Evolutionary conservation across 371 early-diverging fungal genomes (phyloP).

Genomic region (Circinella minor): DNA sequence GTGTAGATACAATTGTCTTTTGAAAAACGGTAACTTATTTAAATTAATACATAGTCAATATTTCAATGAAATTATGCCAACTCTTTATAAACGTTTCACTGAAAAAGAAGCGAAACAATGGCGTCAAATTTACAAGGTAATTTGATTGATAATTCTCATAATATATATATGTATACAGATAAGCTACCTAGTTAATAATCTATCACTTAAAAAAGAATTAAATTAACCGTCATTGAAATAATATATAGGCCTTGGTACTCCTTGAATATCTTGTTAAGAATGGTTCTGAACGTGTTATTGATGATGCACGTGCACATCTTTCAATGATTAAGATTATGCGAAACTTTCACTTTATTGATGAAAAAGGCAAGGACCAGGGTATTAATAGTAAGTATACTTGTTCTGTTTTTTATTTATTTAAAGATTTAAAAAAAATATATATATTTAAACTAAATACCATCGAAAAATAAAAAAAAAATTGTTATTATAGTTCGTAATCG

Average conservation of each 20-base stretch:
- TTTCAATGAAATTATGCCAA: slow-evolving; percentile 94
- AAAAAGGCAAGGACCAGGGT: slow-evolving; percentile 96
- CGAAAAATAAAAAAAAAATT: no score
- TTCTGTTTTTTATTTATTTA: not conserved
- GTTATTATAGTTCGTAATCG: slow-evolving; percentile 77
- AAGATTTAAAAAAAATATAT: not conserved
- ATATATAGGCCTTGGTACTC: slow-evolving; percentile 77
- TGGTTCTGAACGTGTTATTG: slow-evolving; percentile 92
- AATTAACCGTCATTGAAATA: not conserved
- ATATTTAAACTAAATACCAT: no score
- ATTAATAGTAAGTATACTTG: slow-evolving; percentile 78
- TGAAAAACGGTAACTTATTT: no score
- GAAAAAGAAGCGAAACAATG: slow-evolving; percentile 87
- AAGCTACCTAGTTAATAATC: no score
- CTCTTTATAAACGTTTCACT: slow-evolving; percentile 84
- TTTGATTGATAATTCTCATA: not conserved
- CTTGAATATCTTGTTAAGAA: slow-evolving; percentile 95
- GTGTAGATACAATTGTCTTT: no score
- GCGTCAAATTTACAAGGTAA: slow-evolving; percentile 94
- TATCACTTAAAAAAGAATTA: not conserved
- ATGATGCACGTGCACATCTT: slow-evolving; percentile 83
- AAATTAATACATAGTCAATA: slow-evolving; percentile 62
- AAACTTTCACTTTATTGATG: slow-evolving; percentile 86
- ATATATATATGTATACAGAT: no score
- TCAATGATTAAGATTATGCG: slow-evolving; percentile 84